Conservation (phyloP, 225 moss, liverwort and hornwort genomes). For the Lunularia cruciata region DNA sequence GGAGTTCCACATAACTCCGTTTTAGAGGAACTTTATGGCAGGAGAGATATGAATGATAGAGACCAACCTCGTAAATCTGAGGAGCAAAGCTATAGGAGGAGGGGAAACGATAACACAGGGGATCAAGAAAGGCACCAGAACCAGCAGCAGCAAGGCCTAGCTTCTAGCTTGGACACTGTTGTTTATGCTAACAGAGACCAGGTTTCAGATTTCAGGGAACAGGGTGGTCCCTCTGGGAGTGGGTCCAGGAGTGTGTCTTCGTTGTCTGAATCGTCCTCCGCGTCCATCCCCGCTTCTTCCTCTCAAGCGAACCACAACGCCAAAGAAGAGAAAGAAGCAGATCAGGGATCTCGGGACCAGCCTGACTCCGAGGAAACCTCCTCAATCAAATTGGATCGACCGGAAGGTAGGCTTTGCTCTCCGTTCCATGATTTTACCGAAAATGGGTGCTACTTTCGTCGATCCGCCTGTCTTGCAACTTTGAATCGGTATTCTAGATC, state of each 20-base stretch:
- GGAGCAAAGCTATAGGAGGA: conserved; percentile 35
- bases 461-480: background rate
- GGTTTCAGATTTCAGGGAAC: conserved; percentile 32
- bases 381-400: conserved; percentile 29
- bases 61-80: conserved; percentile 37
- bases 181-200: conserved; percentile 18
- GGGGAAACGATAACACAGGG: conserved; percentile 26
- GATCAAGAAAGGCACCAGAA: conserved; percentile 43
- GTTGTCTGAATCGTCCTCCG: conserved; percentile 30
- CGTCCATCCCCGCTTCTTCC: conserved; percentile 16
- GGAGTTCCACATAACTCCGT: conserved; percentile 23
- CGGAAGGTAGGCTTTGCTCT: conserved; percentile 32
- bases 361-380: conserved; percentile 23
- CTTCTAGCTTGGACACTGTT: conserved; percentile 6
- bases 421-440: background rate
- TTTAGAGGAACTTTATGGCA: conserved; percentile 30
- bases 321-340: conserved; percentile 31
- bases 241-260: conserved; percentile 27
- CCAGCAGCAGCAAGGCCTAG: conserved; percentile 29
- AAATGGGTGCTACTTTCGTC: background rate
- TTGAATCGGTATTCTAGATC: background rate
- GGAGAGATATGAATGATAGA: conserved; percentile 30
- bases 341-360: conserved; percentile 37
- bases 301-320: conserved; percentile 22
- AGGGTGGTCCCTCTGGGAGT: conserved; percentile 7